These are phyloP conservation scores for Iris pallida DNA, from an alignment of 116 monocot species.

Conservation along the genomic window DNA sequence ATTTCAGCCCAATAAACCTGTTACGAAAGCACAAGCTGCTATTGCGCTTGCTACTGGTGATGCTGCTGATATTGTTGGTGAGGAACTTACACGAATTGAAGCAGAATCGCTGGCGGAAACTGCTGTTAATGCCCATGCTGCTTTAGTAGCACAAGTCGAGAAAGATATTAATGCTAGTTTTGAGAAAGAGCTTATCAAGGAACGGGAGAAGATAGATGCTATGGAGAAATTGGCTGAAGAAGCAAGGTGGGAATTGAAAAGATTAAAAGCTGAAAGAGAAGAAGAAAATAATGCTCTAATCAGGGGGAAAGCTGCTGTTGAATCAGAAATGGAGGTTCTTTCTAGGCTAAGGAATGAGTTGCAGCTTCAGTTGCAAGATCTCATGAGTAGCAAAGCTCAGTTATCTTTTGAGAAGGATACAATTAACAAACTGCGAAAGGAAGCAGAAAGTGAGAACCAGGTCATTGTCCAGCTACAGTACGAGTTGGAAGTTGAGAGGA, in stretches of 20 bases:
- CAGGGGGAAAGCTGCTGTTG: conserved; percentile 59
- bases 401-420: conserved; percentile 74
- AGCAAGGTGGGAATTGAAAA: conserved; percentile 70
- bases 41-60: conserved; percentile 88
- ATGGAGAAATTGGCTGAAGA: conserved; percentile 82
- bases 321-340: conserved; percentile 93
- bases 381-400: conserved; percentile 65
- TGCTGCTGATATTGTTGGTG: conserved; percentile 69
- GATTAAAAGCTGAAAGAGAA: conserved; percentile 58
- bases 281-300: conserved; percentile 66
- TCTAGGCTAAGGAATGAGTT: conserved; percentile 68
- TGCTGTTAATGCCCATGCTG: conserved; percentile 82
- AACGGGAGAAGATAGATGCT: conserved; percentile 76
- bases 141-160: conserved; percentile 82
- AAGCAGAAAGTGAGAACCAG: conserved; percentile 71
- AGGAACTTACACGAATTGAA: conserved; percentile 90
- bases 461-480: conserved; percentile 62
- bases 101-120: conserved; percentile 87
- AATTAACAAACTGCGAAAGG: conserved; percentile 54
- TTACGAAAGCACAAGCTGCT: conserved; percentile 95
- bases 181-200: conserved; percentile 68
- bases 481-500: conserved; percentile 94
- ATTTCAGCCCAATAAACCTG: conserved; percentile 92
- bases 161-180: conserved; percentile 87
- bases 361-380: conserved; percentile 73